phyloP scores from a whole-genome alignment of 257 asterid species.

The Anisodus acutangulus region DNA sequence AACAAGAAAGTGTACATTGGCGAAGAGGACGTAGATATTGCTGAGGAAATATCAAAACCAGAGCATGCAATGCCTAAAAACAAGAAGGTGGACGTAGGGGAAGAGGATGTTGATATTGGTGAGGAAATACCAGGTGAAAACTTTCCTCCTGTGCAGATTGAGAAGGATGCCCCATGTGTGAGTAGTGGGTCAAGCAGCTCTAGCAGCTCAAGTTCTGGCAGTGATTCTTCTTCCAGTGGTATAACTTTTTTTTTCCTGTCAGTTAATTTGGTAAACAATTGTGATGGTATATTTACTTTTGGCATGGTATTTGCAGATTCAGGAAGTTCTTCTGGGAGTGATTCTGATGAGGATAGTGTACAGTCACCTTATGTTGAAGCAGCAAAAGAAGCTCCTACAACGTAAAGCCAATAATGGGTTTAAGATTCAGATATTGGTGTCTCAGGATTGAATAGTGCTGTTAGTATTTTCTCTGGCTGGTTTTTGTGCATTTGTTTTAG shows the following conservation, averaged over 20 bases:
- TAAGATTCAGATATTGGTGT: background rate
- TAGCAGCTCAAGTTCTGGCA: conserved; percentile 39
- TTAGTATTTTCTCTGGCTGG: background rate
- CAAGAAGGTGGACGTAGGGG: conserved; percentile 38
- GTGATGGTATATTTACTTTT: conserved; percentile 16
- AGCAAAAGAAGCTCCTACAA: conserved; percentile 24
- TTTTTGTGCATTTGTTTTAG: conserved; percentile 19
- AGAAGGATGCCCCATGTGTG: conserved; percentile 36
- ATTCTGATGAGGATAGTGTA: conserved; percentile 44
- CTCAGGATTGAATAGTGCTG: background rate
- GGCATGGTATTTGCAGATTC: conserved; percentile 36
- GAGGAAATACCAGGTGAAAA: conserved; percentile 38
- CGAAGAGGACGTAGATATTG: conserved; percentile 36
- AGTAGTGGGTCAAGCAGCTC: conserved; percentile 37
- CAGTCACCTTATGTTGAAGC: conserved; percentile 39
- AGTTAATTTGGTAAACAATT: background rate
- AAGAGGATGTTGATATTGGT: conserved; percentile 51
- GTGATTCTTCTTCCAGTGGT: conserved; percentile 46
- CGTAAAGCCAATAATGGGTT: background rate
- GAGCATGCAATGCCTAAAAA: conserved; percentile 10
- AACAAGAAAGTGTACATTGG: conserved; percentile 34
- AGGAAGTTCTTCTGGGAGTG: conserved; percentile 42
- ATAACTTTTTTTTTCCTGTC: background rate
- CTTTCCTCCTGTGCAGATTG: conserved; percentile 47
- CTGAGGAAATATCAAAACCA: too few species aligned